phyloP scores from a whole-genome alignment of 1,284 basidiomycete genomes.

The Pseudomicrostroma phylloplanum region DNA sequence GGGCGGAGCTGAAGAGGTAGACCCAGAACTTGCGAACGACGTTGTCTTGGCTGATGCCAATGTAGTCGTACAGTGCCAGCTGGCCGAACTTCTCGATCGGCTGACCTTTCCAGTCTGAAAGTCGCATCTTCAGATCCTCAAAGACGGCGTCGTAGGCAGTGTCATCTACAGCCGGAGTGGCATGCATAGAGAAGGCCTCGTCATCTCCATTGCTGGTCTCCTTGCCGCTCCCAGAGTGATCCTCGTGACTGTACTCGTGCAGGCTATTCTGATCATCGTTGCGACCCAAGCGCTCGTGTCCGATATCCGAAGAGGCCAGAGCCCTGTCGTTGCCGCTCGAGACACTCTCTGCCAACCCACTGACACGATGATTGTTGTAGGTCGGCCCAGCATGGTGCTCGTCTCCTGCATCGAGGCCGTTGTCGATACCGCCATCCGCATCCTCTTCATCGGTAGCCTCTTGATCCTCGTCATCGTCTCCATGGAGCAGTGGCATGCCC shows the following conservation, averaged over 20 bases:
- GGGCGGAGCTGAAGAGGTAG: constrained; percentile 90
- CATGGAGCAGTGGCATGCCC: not conserved
- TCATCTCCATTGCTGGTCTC: constrained; percentile 17
- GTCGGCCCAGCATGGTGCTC: not conserved
- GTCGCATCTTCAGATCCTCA: constrained; percentile 75
- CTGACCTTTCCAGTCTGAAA: constrained; percentile 90
- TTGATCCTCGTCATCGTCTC: not conserved
- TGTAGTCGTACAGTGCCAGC: constrained; percentile 80
- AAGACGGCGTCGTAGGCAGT: constrained; percentile 68
- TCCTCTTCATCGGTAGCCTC: not conserved
- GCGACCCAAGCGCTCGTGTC: not conserved
- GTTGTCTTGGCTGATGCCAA: constrained; percentile 77
- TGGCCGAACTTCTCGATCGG: constrained; percentile 73
- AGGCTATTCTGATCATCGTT: constrained; percentile 3
- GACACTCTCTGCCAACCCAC: constrained; percentile 15
- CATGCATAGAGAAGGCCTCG: constrained; percentile 29
- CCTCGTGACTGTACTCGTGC: not conserved
- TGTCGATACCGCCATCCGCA: not conserved
- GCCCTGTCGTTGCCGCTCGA: too few species aligned
- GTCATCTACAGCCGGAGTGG: constrained; percentile 27
- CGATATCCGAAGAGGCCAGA: constrained; percentile 16
- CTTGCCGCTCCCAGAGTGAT: not conserved
- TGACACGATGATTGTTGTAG: constrained; percentile 33
- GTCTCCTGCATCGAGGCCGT: not conserved
- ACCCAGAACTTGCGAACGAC: constrained; percentile 85